A percentile compares a stretch with the other conserved stretches of the same genome.
These are phyloP conservation scores for Tilletia walkeri DNA, from an alignment of 1,284 basidiomycete genomes.

Conservation along the genomic window DNA sequence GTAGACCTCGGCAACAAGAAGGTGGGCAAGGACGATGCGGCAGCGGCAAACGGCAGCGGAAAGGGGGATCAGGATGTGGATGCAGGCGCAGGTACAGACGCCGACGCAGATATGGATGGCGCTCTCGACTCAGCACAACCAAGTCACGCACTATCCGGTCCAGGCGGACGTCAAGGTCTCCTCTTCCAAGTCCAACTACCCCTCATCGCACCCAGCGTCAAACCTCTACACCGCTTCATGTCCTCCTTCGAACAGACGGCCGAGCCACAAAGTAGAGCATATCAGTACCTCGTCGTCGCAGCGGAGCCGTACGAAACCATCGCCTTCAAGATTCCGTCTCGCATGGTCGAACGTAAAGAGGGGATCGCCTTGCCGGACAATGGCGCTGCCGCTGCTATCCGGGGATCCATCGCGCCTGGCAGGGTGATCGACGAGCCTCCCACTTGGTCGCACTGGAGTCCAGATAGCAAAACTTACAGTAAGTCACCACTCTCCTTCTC, in stretches of 20 bases:
- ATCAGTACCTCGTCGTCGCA: conserved; percentile 96
- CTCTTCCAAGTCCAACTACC: too few species aligned
- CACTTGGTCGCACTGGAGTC: conserved; percentile 51
- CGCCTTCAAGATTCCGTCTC: conserved; percentile 69
- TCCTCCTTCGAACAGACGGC: conserved; percentile 42
- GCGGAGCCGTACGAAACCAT: conserved; percentile 99
- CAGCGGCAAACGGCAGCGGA: conserved; percentile 55
- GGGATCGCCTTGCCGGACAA: too few species aligned
- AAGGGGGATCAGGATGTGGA: conserved; percentile 46
- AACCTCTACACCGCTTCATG: too few species aligned
- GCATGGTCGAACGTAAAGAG: too few species aligned
- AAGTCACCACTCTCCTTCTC: background rate
- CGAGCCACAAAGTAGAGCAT: conserved; percentile 89
- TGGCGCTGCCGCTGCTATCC: background rate
- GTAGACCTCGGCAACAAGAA: background rate
- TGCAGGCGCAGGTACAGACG: too few species aligned
- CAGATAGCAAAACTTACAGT: conserved; percentile 44
- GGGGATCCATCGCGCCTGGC: conserved; percentile 63
- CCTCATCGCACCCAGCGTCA: too few species aligned
- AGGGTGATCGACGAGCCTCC: conserved; percentile 75
- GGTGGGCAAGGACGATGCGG: background rate
- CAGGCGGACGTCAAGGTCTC: too few species aligned
- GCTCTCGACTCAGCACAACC: too few species aligned
- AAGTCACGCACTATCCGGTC: too few species aligned
- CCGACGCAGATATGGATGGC: too few species aligned